Evolutionary conservation across 164 flowering plant genomes (phyloP).

Genomic region (Saururus chinensis): DNA sequence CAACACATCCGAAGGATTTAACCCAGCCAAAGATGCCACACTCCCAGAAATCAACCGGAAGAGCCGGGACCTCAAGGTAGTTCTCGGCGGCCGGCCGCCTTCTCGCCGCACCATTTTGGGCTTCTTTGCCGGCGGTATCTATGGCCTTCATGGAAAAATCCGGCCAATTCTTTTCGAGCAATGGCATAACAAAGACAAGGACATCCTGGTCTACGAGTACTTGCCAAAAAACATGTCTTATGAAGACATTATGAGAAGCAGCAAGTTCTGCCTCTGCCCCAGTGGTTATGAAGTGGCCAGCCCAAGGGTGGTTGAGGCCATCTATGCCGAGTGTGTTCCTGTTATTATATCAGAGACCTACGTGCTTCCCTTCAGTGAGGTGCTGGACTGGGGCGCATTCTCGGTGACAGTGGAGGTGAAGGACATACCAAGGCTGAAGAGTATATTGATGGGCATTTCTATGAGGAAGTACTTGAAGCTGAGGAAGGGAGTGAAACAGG

Average conservation of each 20-base stretch:
- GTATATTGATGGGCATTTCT: constrained; percentile 28
- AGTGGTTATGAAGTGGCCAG: constrained; percentile 87
- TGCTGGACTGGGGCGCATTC: constrained; percentile 54
- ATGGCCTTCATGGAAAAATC: constrained; percentile 51
- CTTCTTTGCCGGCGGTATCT: constrained; percentile 60
- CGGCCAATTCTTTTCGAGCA: constrained; percentile 40
- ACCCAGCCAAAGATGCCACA: constrained; percentile 24
- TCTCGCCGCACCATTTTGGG: constrained; percentile 2
- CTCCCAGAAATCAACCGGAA: constrained; percentile 27
- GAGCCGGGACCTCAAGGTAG: not conserved
- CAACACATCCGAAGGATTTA: constrained; percentile 24
- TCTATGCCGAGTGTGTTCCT: constrained; percentile 66
- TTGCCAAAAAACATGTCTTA: constrained; percentile 50
- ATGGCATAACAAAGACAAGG: constrained; percentile 49
- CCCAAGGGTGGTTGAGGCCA: constrained; percentile 63
- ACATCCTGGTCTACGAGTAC: constrained; percentile 48
- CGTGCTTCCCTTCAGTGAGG: constrained; percentile 70
- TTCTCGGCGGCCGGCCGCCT: not conserved
- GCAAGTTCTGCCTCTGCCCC: constrained; percentile 73
- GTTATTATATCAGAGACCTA: constrained; percentile 51
- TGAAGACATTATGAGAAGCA: constrained; percentile 32
- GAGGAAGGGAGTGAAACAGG: constrained; percentile 8
- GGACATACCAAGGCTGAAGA: constrained; percentile 53
- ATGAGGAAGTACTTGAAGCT: constrained; percentile 20
- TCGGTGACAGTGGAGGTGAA: constrained; percentile 37